phyloP scores from a whole-genome alignment of 306 rosid species.

The Acmispon strigosus region DNA sequence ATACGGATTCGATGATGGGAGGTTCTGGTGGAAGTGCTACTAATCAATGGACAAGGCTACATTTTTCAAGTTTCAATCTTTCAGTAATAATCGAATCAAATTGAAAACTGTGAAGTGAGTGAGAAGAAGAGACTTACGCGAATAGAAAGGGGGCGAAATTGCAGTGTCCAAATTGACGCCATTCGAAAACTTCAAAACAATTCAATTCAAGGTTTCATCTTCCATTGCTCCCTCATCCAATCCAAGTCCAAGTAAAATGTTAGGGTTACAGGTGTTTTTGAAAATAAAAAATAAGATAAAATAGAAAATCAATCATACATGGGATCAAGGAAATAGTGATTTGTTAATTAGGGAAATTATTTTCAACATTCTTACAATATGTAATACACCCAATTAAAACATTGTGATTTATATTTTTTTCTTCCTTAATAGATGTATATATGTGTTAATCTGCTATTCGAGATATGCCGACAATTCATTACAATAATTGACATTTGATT shows the following conservation, averaged over 20 bases:
- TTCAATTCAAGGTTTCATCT: neutral
- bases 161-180: slow-evolving; percentile 49
- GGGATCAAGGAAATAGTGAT: too few species aligned
- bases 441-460: too few species aligned
- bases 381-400: too few species aligned
- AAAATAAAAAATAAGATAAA: too few species aligned
- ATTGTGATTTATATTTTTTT: too few species aligned
- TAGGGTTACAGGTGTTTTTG: neutral
- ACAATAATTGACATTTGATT: too few species aligned
- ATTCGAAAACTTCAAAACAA: neutral
- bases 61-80: neutral
- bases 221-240: neutral
- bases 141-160: slow-evolving; percentile 25
- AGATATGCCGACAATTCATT: too few species aligned
- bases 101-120: neutral
- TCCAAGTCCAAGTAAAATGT: neutral
- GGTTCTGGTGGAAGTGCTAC: neutral
- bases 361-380: too few species aligned
- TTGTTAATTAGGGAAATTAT: too few species aligned
- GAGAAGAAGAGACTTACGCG: slow-evolving; percentile 27
- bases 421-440: too few species aligned
- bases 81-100: neutral
- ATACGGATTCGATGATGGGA: neutral
- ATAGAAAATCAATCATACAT: too few species aligned
- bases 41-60: neutral